Base-by-base conservation (phyloP, 108 stramenopile species). In the Cyclotella kingstonii region DNA sequence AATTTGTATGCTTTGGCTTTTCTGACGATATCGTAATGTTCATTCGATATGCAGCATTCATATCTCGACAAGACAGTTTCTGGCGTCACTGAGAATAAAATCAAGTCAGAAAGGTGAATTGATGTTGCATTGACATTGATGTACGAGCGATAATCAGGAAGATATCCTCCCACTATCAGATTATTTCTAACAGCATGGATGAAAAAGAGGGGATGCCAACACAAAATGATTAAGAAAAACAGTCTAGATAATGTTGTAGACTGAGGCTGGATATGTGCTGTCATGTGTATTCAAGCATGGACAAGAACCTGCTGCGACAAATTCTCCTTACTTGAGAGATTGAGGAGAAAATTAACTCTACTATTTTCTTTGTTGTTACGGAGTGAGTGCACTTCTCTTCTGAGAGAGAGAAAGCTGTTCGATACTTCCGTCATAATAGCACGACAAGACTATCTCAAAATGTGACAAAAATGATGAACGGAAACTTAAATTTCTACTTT, bases 81-180 rank as follows among this genome's bases (percentile, higher is more conserved):
- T 18, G 84, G 79, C 31, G 77, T 63, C 33, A 84, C 51, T 10
- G 82, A 84, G 45, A 86, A 90, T 19, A 90, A 54, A 40, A 85
- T 79, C 23, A 90, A 34, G 63, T 90, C 89, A 5, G 89, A 81
- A 27, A 86, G 62, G 19, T 65, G 36, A 10, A 54, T 5, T 12
- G 81, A 58, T 8, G 80, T 70, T 22, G 61, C 48, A 25, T 81
- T 80, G 44, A 83, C 28, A 49, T 84, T 72, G 54, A 82, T 62
- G 45, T 79, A 70, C 8, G 45, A 49, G 10, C 88, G 79, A 54
- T 90, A 90, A 28, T 90, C 88, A 8, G 88, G 88, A 15, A 90
- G 72, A 67, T 90, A 90, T 9, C 80, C 88, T 0, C 63, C 79
- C 14, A 89, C 51, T 5, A 78, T 53, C 64, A 89, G 82, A 11